Base-by-base conservation (phyloP, 352 stramenopile species). In the Plasmopara viticola region DNA sequence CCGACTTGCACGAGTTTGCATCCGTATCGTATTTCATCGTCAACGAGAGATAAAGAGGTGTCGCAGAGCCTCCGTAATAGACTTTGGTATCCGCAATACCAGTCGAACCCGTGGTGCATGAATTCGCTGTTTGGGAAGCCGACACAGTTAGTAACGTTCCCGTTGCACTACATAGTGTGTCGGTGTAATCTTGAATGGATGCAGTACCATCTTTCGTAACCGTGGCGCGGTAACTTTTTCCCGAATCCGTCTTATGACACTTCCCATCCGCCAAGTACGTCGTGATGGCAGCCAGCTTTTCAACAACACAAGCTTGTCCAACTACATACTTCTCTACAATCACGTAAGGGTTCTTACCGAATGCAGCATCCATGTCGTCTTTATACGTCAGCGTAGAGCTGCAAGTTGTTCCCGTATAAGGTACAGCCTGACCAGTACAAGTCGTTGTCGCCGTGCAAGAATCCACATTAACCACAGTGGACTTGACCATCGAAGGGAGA, bases 221-320 rank as follows among this genome's bases (percentile, higher is more conserved):
- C 0, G 28, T 37, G 4, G 25, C 43, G 6, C 25, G n/a, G n/a
- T 53, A 59, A 10, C 53, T 59, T 12, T 18, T 10, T 6, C 28
- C 7, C 3, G 14, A n/a, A 15, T 18, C 15, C 2, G 48, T 38
- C 31, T 41, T 35, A 43, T 62, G 48, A 13, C 55, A 63, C 15
- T 48, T 48, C 4, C 43, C 48, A n/a, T 62, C 55, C 0, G 55
- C 55, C 18, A 58, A 9, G 18, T 63, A 58, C n/a, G 41, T 41
- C 15, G 31, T 44, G 4, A 58, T 42, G 6, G 12, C n/a, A 8
- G 37, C 29, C 17, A 62, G 6, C 9, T 44, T 8, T 0, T 25
- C 17, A 10, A 33, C 20, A 25, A 20, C 34, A 28, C 53, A 61
- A 30, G 7, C 18, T 13, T 52, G 7, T 0, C 31, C 41, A 18